Conservation (phyloP, 169 alveolate genomes). For the Plasmodium yoelii region DNA sequence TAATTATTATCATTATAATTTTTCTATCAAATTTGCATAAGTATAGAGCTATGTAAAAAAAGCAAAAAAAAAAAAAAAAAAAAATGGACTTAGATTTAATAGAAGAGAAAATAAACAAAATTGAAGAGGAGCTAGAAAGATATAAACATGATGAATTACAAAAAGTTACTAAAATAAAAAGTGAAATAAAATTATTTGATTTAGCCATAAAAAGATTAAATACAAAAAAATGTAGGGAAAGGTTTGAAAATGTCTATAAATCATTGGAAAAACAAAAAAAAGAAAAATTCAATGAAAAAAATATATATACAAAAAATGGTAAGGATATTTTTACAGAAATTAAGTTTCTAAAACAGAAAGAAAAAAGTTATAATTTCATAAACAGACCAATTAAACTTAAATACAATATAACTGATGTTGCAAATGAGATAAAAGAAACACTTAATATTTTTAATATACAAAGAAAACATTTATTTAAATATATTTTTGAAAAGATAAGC, state of each 20-base stretch:
- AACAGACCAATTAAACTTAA: slow-evolving; percentile 10
- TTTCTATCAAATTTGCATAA: too few relatives aligned
- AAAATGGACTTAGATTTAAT: slow-evolving; percentile 41
- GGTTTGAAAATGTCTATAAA: slow-evolving; percentile 15
- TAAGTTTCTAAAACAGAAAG: slow-evolving; percentile 14
- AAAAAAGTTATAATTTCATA: slow-evolving; percentile 21
- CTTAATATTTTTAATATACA: slow-evolving; percentile 25
- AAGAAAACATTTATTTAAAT: slow-evolving; percentile 30
- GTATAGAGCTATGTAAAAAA: too few relatives aligned
- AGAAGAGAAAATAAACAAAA: slow-evolving; percentile 42
- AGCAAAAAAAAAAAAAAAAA: background rate
- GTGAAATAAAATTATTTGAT: slow-evolving; percentile 22
- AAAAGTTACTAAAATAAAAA: slow-evolving; percentile 34
- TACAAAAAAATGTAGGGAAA: slow-evolving; percentile 17
- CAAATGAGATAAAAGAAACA: slow-evolving; percentile 31
- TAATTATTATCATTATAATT: too few relatives aligned
- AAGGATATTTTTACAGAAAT: slow-evolving; percentile 32
- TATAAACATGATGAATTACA: slow-evolving; percentile 13
- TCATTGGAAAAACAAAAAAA: slow-evolving; percentile 26
- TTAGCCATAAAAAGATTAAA: slow-evolving; percentile 15
- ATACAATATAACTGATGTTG: slow-evolving; percentile 8
- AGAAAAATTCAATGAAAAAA: slow-evolving; percentile 29
- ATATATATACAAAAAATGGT: slow-evolving; percentile 21
- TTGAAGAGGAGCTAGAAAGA: slow-evolving; percentile 36
- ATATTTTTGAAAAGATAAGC: slow-evolving; percentile 21